Conservation (phyloP, 2,329 filamentous ascomycete species). For the Monilinia fructicola region DNA sequence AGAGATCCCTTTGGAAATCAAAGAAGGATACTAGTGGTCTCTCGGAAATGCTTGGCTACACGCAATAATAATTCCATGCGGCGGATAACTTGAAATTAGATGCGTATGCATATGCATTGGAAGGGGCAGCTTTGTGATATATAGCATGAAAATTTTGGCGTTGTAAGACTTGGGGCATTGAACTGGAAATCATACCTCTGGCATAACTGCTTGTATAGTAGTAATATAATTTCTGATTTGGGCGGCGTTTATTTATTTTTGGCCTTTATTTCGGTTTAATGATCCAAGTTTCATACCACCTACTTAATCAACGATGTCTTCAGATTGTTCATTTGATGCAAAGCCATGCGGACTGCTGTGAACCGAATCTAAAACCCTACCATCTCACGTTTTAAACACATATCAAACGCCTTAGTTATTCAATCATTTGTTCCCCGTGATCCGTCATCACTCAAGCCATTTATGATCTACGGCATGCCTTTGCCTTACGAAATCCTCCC, state of each 20-base stretch:
- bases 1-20: constrained; percentile 62
- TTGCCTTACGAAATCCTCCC: constrained; percentile 36
- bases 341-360: neutral
- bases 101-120: constrained; percentile 26
- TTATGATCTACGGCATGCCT: neutral
- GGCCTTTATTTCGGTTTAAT: constrained; percentile 11
- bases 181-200: constrained; percentile 22
- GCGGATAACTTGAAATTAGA: constrained; percentile 24
- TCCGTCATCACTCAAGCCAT: neutral
- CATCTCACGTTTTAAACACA: neutral
- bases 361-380: constrained; percentile 8
- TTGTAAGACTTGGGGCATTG: constrained; percentile 26
- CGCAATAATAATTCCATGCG: constrained; percentile 28
- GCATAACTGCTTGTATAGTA: constrained; percentile 26
- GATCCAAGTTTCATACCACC: neutral
- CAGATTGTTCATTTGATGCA: neutral
- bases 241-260: constrained; percentile 11
- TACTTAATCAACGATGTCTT: constrained; percentile 6
- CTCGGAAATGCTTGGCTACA: constrained; percentile 38
- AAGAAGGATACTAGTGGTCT: constrained; percentile 51
- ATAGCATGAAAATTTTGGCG: constrained; percentile 25
- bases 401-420: constrained; percentile 12
- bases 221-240: constrained; percentile 25
- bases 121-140: constrained; percentile 22
- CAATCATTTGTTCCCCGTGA: constrained; percentile 8